A percentile compares a stretch with the other conserved stretches of the same genome.
Evolutionary conservation across 768 basidiomycete species (phyloP).

Genomic region (Paxillus involutus): DNA sequence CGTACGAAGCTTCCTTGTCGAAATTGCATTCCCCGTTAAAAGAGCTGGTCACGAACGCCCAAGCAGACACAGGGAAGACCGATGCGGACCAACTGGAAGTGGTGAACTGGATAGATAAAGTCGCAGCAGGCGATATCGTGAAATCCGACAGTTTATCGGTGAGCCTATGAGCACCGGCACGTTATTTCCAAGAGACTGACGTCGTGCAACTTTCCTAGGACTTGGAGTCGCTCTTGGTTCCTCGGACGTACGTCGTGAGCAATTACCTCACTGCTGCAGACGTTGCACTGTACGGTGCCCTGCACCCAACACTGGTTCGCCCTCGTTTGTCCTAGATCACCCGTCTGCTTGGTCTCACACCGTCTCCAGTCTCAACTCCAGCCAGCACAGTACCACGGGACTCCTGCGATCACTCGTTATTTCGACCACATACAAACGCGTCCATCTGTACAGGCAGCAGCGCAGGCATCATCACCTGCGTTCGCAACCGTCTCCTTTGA

Average conservation of each 20-base stretch:
- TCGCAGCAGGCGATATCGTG: slow-evolving; percentile 47
- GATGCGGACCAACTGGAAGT: slow-evolving; percentile 67
- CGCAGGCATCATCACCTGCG: slow-evolving; percentile 48
- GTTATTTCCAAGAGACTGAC: neutral
- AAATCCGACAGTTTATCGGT: slow-evolving; percentile 54
- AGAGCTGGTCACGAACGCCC: slow-evolving; percentile 51
- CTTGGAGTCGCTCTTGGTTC: slow-evolving; percentile 67
- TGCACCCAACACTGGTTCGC: slow-evolving; percentile 80
- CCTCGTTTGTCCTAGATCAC: neutral
- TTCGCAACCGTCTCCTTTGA: slow-evolving; percentile 67
- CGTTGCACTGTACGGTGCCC: slow-evolving; percentile 84
- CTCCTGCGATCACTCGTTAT: slow-evolving; percentile 87
- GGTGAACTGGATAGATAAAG: slow-evolving; percentile 67
- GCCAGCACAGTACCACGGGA: slow-evolving; percentile 71
- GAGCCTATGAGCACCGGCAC: slow-evolving; percentile 7
- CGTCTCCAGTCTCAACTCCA: slow-evolving; percentile 61
- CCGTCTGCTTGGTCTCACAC: slow-evolving; percentile 7
- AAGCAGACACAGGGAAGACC: slow-evolving; percentile 47
- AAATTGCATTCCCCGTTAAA: slow-evolving; percentile 48
- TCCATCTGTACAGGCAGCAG: slow-evolving; percentile 58
- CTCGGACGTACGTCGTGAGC: slow-evolving; percentile 83
- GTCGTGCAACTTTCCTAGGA: slow-evolving; percentile 43
- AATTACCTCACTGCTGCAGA: slow-evolving; percentile 89
- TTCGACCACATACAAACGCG: slow-evolving; percentile 90
- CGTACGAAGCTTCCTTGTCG: slow-evolving; percentile 49